Percentiles rank a stretch among this genome's conserved stretches.
phyloP scores from a whole-genome alignment of 164 flowering plant genomes.

The Magnolia officinalis region DNA sequence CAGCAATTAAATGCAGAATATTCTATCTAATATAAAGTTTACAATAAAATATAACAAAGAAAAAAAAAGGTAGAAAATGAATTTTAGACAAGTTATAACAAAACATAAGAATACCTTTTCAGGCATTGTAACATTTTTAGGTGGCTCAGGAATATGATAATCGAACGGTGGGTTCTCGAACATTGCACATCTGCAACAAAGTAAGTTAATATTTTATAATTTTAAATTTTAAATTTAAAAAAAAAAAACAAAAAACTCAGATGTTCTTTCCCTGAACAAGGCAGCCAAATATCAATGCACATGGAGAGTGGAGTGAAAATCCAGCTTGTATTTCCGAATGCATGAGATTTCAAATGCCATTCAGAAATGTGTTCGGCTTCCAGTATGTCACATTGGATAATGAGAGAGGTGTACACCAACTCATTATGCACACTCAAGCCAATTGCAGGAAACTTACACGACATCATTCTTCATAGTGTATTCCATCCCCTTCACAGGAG shows the following conservation, averaged over 20 bases:
- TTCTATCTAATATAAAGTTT: background rate
- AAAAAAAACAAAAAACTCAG: background rate
- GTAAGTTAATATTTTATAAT: background rate
- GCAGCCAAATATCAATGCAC: background rate
- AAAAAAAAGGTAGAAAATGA: background rate
- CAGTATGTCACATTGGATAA: too few relatives aligned
- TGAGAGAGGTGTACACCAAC: too few relatives aligned
- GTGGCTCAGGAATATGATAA: slow-evolving; percentile 21
- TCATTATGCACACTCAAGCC: background rate
- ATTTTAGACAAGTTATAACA: background rate
- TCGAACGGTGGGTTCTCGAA: slow-evolving; percentile 17
- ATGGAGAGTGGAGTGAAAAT: background rate
- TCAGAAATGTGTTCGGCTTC: background rate
- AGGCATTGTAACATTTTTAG: slow-evolving; percentile 11
- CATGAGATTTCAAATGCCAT: background rate
- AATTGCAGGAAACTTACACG: slow-evolving; percentile 9
- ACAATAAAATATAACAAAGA: background rate
- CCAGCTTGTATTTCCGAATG: background rate
- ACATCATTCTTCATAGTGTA: background rate
- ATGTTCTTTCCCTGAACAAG: background rate
- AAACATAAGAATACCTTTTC: slow-evolving; percentile 17
- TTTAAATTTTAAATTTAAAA: too few relatives aligned
- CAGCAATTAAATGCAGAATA: background rate
- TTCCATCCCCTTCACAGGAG: background rate
- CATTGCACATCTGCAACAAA: slow-evolving; percentile 21